Evolutionary conservation across 306 rosid species (phyloP).

Genomic region (Quercus glauca): DNA sequence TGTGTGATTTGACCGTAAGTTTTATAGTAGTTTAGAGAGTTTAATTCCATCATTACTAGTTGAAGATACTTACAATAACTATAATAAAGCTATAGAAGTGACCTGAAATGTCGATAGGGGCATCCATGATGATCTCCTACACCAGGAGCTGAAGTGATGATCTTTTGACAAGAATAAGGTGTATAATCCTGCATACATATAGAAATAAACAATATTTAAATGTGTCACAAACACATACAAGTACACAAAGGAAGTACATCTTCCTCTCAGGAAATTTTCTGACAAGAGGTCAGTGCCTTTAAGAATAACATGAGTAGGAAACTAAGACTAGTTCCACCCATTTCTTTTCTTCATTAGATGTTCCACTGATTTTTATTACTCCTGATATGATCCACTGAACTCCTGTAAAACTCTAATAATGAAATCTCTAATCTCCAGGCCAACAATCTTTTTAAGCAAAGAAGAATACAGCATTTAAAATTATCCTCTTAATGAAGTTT

Average conservation of each 20-base stretch:
- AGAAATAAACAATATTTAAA: slow-evolving; percentile 22
- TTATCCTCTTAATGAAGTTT: not conserved
- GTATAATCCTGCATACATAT: slow-evolving; percentile 73
- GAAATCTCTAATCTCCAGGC: not conserved
- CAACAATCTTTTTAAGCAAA: not conserved
- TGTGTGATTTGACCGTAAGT: not conserved
- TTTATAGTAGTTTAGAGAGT: not conserved
- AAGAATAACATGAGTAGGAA: slow-evolving; percentile 5
- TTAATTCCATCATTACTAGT: not conserved
- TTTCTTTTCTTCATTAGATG: not conserved
- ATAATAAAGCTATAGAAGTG: slow-evolving; percentile 11
- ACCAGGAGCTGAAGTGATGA: slow-evolving; percentile 81
- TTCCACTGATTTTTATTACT: not conserved
- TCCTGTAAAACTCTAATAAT: not conserved
- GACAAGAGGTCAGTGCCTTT: not conserved
- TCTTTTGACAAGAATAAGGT: slow-evolving; percentile 79
- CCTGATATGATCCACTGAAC: not conserved
- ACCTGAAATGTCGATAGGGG: slow-evolving; percentile 99
- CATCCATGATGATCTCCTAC: slow-evolving; percentile 99
- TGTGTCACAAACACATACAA: slow-evolving; percentile 12
- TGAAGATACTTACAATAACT: not conserved
- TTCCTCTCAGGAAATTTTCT: not conserved
- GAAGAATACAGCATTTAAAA: not conserved
- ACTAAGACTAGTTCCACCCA: not conserved
- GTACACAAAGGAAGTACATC: slow-evolving; percentile 10